Evolutionary conservation across 140 eudicot species (phyloP), one percentile per base, ranked within the genome.

Genomic region (Senecio squalidus): DNA sequence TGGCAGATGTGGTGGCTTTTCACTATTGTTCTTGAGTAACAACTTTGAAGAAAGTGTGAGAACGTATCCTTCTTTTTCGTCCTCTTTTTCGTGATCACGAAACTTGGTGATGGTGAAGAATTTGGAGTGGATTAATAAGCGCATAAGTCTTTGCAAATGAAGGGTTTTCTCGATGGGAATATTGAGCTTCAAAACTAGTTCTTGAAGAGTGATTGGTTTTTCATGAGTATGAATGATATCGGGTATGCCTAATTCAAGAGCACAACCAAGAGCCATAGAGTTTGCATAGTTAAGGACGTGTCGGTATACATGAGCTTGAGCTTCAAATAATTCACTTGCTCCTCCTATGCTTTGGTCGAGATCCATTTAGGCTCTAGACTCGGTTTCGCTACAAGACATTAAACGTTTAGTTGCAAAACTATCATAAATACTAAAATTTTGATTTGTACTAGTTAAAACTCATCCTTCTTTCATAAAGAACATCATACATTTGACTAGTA

Each of bases 171-270:
- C n/a, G n/a, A n/a, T n/a, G n/a, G n/a, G n/a, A n/a, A n/a, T n/a
- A n/a, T n/a, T n/a, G n/a, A n/a, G n/a, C n/a, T 48, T 26, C 4
- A 16, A 50, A 17, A 69, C 40, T 7, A 70, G 63, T 33, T 70
- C 51, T 11, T 61, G 41, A 52, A 60, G 30, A 0, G 70, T 61
- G 49, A 70, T 62, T 15, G 76, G 64, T 0, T 41, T 54, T 24
- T 55, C 63, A 53, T 70, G 76, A 43, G 58, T 61, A n/a, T n/a
- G n/a, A n/a, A n/a, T n/a, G n/a, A n/a, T n/a, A n/a, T n/a, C n/a
- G n/a, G n/a, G n/a, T n/a, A 70, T 70, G 64, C 64, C 66, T 14
- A 63, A 22, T 14, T 64, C 62, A 64, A 64, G 72, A 30, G 72
- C 72, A 38, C 72, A 70, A 29, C 31, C 27, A 52, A 70, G 64